A percentile compares a stretch with the other conserved stretches of the same genome.
Conservation (phyloP, 371 early-diverging fungal genomes). For the Apophysomyces ossiformis region DNA sequence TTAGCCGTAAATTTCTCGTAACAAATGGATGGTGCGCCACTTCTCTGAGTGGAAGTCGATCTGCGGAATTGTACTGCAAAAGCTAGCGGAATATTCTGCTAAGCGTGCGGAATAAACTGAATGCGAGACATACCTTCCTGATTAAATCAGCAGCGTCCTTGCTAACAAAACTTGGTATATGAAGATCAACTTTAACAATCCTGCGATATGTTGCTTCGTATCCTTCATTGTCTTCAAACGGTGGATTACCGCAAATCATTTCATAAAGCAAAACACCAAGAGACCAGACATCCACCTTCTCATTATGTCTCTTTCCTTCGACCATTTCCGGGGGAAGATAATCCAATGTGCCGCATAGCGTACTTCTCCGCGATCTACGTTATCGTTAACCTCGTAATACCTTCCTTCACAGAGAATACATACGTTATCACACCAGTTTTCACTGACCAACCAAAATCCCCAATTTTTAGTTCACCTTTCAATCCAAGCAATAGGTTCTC, state of each 20-base stretch:
- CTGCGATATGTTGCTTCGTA: conserved; percentile 77
- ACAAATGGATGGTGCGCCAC: conserved; percentile 89
- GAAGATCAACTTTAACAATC: conserved; percentile 86
- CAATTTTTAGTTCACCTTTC: conserved; percentile 54
- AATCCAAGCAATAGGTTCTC: conserved; percentile 90
- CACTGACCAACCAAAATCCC: conserved; percentile 59
- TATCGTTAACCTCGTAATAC: background rate
- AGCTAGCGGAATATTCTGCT: conserved; percentile 50
- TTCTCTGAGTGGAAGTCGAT: conserved; percentile 76
- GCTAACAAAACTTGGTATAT: conserved; percentile 83
- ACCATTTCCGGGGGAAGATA: conserved; percentile 96
- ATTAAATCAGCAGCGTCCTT: conserved; percentile 93
- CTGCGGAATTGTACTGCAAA: conserved; percentile 75
- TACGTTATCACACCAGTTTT: conserved; percentile 43
- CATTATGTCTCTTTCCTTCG: conserved; percentile 79
- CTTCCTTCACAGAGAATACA: background rate
- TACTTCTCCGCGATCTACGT: conserved; percentile 66
- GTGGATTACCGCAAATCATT: conserved; percentile 94
- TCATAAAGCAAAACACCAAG: conserved; percentile 93
- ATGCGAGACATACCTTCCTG: conserved; percentile 51
- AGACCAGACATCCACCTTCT: conserved; percentile 91
- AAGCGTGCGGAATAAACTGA: background rate
- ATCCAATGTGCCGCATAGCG: conserved; percentile 97
- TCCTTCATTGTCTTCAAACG: conserved; percentile 84
- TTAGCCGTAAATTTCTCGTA: background rate